Evolutionary conservation across 495 filamentous ascomycete species (phyloP), one percentile per base, ranked within the genome.

Genomic region (Daldinia grandis): DNA sequence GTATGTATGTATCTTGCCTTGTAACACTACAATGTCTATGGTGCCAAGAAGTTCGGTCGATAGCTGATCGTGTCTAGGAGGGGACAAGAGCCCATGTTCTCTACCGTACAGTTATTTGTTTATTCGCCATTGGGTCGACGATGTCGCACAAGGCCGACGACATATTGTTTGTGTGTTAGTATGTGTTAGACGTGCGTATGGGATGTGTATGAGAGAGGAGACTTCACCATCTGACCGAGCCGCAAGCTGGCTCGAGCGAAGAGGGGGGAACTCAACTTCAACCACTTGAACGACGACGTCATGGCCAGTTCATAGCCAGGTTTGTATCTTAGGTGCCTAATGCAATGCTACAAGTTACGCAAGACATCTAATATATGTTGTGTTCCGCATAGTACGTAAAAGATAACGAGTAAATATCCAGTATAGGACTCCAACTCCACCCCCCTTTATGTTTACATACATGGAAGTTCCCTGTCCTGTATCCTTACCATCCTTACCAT

Each of bases 51-150:
- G 69, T 51, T 53, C 58, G 64, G 60, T 64, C 28, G 60, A 65
- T 62, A 61, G 64, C 21, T 54, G 69, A 72, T 68, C 69, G 57
- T 35, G 25, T 55, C 44, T 54, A 40, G 51, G 33, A 68, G 58
- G 58, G 47, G 51, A 54, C 17, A 33, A 44, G 5, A 56, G 30
- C 30, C 53, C 53, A 17, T 30, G 49, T 54, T 21, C 59, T 61
- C 49, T 68, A 59, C 69, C 64, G 50, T 51, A n/a, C 49, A 61
- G 54, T 58, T 68, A 72, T 64, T 51, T 72, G 69, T 68, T 68
- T 68, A 57, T 25, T 38, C 33, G 54, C 50, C 69, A 72, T 72
- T 72, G 69, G 69, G 53, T 72, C 69, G 19, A 40, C 55, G 27
- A 33, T 21, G 49, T 68, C 30, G 59, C 49, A 68, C 69, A 68